phyloP scores from a whole-genome alignment of 2,329 filamentous ascomycete genomes.

The Penicillium sp. region DNA sequence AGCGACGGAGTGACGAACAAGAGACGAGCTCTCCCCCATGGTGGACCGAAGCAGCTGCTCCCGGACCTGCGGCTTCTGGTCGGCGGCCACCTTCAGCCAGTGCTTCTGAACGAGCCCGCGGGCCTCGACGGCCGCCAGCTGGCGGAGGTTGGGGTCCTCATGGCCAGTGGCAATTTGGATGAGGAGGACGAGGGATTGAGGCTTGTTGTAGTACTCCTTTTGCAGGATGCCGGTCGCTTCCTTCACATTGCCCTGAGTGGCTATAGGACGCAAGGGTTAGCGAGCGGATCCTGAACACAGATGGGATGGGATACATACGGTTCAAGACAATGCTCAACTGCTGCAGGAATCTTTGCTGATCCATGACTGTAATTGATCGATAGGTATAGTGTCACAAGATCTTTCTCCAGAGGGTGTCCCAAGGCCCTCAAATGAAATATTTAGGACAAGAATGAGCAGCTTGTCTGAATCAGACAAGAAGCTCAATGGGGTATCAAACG shows the following conservation, averaged over 20 bases:
- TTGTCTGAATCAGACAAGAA: slow-evolving; percentile 28
- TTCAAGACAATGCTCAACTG: slow-evolving; percentile 83
- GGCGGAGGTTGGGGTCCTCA: slow-evolving; percentile 65
- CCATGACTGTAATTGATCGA: slow-evolving; percentile 55
- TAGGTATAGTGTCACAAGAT: slow-evolving; percentile 9
- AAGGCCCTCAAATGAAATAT: slow-evolving; percentile 4
- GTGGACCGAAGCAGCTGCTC: slow-evolving; percentile 79
- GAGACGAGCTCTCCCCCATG: slow-evolving; percentile 69
- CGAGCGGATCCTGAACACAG: neutral
- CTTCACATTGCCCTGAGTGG: slow-evolving; percentile 85
- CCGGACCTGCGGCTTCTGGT: slow-evolving; percentile 75
- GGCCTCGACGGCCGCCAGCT: slow-evolving; percentile 87
- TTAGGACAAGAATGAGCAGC: slow-evolving; percentile 25
- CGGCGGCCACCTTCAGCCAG: slow-evolving; percentile 69
- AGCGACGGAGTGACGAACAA: slow-evolving; percentile 79
- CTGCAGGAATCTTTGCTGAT: slow-evolving; percentile 76
- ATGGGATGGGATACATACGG: slow-evolving; percentile 56
- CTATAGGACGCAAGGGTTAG: slow-evolving; percentile 45
- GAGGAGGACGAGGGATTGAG: slow-evolving; percentile 77
- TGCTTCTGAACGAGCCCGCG: slow-evolving; percentile 77
- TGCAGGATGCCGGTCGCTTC: slow-evolving; percentile 83
- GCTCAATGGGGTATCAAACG: slow-evolving; percentile 30
- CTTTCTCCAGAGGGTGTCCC: slow-evolving; percentile 15
- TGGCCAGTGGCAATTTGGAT: slow-evolving; percentile 84
- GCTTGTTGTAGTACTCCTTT: slow-evolving; percentile 86